Base-by-base conservation (phyloP, 768 basidiomycete species). In the Albatrellus ellisii region DNA sequence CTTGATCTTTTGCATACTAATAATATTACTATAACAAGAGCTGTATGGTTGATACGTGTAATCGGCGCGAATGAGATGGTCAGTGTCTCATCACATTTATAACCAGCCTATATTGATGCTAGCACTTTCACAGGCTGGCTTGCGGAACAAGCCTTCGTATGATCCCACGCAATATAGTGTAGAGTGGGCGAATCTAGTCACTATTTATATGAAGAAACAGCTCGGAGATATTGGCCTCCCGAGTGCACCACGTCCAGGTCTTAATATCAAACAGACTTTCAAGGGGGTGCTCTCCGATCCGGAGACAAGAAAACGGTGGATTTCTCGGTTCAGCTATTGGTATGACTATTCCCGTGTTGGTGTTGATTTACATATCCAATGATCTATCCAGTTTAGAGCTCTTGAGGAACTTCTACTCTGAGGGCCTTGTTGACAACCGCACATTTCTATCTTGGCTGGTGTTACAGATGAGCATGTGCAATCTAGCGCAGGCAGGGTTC, bases 1-100 rank as follows among this genome's bases (percentile, higher is more conserved):
- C 63, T 91, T 39, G 87, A 90, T 46, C 63, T 89, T 32, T 60
- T 91, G 24, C 82, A 89, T 42, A 65, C 68, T 5, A 77, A 86
- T 41, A 72, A 78, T 43, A 81, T 90, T 21, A 80, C 79, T 5
- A 80, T 87, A 26, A 69, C 80, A 1, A 71, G 88, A 34, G 88
- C 88, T 3, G 75, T 89, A 6, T 91, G 88, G 88, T 84, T 89
- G 55, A 65, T 90, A 21, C 73, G 87, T 15, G 85, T 88, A 3
- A 75, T 88, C 52, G 88, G 88, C 20, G 85, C 80, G 15, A 88
- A 89, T 51, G 88, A 91, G 60, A 85, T 82, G 37, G 85, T 86
- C 54, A 35, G 63, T 45, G n/a, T 18, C 1, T 46, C 25, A n/a
- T n/a, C n/a, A n/a, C n/a, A n/a, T n/a, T n/a, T n/a, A n/a, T n/a